Conservation (phyloP, 192 early-diverging fungal genomes). For the Kappamyces sp. region DNA sequence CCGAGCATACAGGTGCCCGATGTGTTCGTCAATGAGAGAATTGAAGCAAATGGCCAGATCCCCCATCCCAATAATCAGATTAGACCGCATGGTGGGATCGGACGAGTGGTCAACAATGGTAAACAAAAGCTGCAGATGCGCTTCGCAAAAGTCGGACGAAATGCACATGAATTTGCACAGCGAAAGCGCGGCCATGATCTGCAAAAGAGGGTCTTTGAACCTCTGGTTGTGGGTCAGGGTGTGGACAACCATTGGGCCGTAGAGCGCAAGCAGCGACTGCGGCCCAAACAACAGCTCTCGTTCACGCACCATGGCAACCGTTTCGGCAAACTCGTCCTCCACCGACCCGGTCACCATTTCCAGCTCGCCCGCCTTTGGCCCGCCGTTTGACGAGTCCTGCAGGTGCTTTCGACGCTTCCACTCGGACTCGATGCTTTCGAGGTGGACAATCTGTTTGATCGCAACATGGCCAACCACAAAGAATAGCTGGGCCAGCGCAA, state of each 20-base stretch:
- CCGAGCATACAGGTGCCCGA: conserved; percentile 88
- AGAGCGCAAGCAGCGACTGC: conserved; percentile 68
- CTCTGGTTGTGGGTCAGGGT: conserved; percentile 76
- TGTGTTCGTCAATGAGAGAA: conserved; percentile 93
- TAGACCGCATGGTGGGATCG: conserved; percentile 82
- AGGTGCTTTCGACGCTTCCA: conserved; percentile 75
- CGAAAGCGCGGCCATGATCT: conserved; percentile 77
- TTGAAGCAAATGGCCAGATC: conserved; percentile 98
- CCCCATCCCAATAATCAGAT: conserved; percentile 95
- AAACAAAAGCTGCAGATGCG: conserved; percentile 82
- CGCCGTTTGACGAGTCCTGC: conserved; percentile 6
- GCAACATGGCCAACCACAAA: conserved; percentile 95
- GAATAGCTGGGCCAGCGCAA: conserved; percentile 78
- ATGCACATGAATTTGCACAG: conserved; percentile 98
- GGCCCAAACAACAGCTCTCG: conserved; percentile 80
- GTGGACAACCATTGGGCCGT: conserved; percentile 73
- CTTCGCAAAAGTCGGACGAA: conserved; percentile 88
- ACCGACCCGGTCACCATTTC: conserved; percentile 87
- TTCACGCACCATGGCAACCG: conserved; percentile 80
- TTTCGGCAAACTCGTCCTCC: conserved; percentile 95
- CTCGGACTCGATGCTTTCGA: conserved; percentile 89
- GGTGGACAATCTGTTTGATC: conserved; percentile 91
- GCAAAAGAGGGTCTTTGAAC: conserved; percentile 83
- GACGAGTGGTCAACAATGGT: conserved; percentile 80
- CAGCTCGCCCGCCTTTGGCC: conserved; percentile 64